Percentiles rank a stretch among this genome's conserved stretches.
Conservation (phyloP, 257 asterid genomes). For the Fraxinus anomala region DNA sequence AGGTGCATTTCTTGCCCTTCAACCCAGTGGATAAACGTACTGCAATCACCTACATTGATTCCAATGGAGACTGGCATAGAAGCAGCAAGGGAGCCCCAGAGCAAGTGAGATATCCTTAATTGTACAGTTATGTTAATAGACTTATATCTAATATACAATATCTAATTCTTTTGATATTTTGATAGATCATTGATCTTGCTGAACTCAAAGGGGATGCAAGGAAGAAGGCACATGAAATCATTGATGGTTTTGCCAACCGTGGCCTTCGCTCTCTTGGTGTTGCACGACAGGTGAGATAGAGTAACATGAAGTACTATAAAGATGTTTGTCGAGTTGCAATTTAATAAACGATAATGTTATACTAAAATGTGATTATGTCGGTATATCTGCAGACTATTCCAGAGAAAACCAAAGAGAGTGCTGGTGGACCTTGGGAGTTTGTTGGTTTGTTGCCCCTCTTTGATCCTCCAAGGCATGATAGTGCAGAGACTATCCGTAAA, state of each 20-base stretch:
- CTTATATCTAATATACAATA: not conserved
- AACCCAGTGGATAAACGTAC: conserved; percentile 90
- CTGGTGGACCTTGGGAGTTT: conserved; percentile 79
- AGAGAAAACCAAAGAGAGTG: conserved; percentile 64
- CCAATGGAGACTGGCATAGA: conserved; percentile 69
- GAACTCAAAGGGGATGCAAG: conserved; percentile 51
- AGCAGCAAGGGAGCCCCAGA: conserved; percentile 96
- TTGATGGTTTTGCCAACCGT: conserved; percentile 77
- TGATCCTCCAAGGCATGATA: conserved; percentile 95
- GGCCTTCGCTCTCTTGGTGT: conserved; percentile 91
- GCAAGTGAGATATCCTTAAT: conserved; percentile 46
- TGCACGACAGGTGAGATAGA: conserved; percentile 57
- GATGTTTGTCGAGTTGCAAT: not conserved
- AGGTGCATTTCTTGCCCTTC: conserved; percentile 88
- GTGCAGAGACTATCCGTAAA: conserved; percentile 79
- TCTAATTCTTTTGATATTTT: not conserved
- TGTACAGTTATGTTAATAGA: not conserved
- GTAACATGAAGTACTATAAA: not conserved
- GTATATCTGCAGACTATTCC: conserved; percentile 48
- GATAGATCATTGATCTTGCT: conserved; percentile 79
- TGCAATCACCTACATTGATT: conserved; percentile 71
- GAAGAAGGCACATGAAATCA: conserved; percentile 63
- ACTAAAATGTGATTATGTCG: not conserved
- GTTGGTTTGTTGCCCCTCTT: conserved; percentile 80
- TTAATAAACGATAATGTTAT: not conserved